Base-by-base conservation (phyloP, 768 basidiomycete species). In the Tricholoma saponaceum region DNA sequence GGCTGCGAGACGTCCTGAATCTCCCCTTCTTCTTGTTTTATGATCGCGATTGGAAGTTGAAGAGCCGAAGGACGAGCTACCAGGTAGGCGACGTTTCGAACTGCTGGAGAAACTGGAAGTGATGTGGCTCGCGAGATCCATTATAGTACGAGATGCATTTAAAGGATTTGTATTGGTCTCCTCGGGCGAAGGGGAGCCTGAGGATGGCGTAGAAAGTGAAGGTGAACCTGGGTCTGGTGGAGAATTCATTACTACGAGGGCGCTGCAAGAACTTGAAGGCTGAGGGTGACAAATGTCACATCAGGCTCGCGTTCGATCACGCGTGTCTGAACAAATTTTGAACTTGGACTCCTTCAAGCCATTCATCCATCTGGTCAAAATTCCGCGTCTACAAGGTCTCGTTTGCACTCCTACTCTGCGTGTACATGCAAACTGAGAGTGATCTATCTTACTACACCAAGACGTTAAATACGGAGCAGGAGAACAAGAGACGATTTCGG, bases 1-100 rank as follows among this genome's bases (percentile, higher is more conserved):
- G 23, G 28, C 60, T 51, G 22, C 54, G 43, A 41, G 28, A 26
- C 70, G 69, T 26, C 61, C 66, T 55, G 71, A 66, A 60, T 80
- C 82, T 50, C 78, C 80, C 43, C 79, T 72, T 55, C 77, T 77
- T 60, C 83, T 71, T 16, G 77, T 73, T 60, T 84, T 84, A 0
- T 77, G 68, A 62, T 84, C 83, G 44, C 83, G 73, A 58, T 72
- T 73, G 32, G 78, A 76, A 41, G 76, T 71, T 9, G 69, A 68
- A 32, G 72, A 71, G 57, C 74, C 75, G 26, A 71, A 75, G 13
- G 75, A 73, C 33, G 76, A 70, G n/a, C 81, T 75, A 37, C 71
- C 73, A 5, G 81, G 81, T n/a, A 81, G 70, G 32, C 81, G 78
- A 14, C 82, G 79, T 62, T 83, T 83, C 10, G 82, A 76, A 51